Conservation (phyloP, 2,329 filamentous ascomycete genomes). For the Botrytis porri region DNA sequence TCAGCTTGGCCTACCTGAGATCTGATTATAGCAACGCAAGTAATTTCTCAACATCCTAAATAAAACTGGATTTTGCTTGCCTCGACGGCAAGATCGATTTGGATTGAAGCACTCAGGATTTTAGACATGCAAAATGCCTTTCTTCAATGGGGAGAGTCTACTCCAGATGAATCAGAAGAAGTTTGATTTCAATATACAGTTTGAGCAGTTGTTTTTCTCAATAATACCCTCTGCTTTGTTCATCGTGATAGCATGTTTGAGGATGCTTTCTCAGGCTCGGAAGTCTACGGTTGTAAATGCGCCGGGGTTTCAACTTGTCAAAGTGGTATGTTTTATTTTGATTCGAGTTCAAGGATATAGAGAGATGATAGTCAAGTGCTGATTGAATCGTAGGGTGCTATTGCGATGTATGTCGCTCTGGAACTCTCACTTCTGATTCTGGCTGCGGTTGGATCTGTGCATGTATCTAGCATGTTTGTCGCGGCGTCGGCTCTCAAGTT, state of each 20-base stretch:
- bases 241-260: constrained; percentile 36
- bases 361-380: constrained; percentile 21
- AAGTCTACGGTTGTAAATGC: constrained; percentile 39
- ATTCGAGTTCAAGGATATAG: background rate
- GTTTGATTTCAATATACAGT: constrained; percentile 38
- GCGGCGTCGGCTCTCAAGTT: constrained; percentile 1
- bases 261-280: constrained; percentile 31
- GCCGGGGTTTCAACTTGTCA: constrained; percentile 33
- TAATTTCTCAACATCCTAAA: background rate
- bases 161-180: constrained; percentile 37
- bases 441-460: background rate
- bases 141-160: constrained; percentile 27
- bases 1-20: background rate
- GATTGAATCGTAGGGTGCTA: constrained; percentile 24
- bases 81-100: background rate
- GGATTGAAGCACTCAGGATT: background rate
- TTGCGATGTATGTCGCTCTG: constrained; percentile 5
- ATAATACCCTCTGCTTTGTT: constrained; percentile 37
- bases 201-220: constrained; percentile 39
- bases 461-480: constrained; percentile 33
- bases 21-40: background rate
- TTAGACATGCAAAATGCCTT: constrained; percentile 23
- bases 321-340: constrained; percentile 31
- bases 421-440: background rate
- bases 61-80: background rate